These are phyloP conservation scores for Eleusine indica DNA, from an alignment of 176 grass and related monocot species.

Conservation along the genomic window DNA sequence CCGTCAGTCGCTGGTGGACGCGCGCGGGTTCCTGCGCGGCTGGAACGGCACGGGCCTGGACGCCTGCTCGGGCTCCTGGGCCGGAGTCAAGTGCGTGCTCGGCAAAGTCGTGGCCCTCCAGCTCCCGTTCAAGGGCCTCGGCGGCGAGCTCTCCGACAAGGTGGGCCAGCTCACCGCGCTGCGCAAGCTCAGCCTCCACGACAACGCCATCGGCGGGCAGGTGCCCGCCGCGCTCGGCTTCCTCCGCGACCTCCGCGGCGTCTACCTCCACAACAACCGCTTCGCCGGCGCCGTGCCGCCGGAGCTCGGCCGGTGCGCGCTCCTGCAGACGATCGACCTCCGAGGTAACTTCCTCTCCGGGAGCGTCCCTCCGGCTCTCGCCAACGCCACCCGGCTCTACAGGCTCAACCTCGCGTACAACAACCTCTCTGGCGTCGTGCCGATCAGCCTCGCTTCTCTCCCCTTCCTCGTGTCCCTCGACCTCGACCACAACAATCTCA, in stretches of 20 bases:
- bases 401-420: slow-evolving; percentile 83
- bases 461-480: slow-evolving; percentile 56
- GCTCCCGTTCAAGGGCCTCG: slow-evolving; percentile 80
- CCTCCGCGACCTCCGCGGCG: slow-evolving; percentile 67
- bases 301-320: slow-evolving; percentile 53
- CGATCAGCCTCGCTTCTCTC: slow-evolving; percentile 45
- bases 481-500: slow-evolving; percentile 72
- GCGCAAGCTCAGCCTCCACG: slow-evolving; percentile 84
- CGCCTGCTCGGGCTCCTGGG: slow-evolving; percentile 89
- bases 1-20: slow-evolving; percentile 64
- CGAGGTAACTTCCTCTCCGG: slow-evolving; percentile 81
- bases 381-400: slow-evolving; percentile 58
- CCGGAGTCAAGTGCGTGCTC: slow-evolving; percentile 73
- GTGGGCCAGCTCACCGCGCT: slow-evolving; percentile 76
- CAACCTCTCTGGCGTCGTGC: slow-evolving; percentile 75
- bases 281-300: slow-evolving; percentile 71
- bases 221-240: slow-evolving; percentile 63
- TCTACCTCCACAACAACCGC: slow-evolving; percentile 96
- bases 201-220: slow-evolving; percentile 80
- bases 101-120: slow-evolving; percentile 89
- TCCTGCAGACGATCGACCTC: slow-evolving; percentile 87
- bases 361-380: slow-evolving; percentile 56
- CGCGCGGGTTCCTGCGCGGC: slow-evolving; percentile 60
- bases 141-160: slow-evolving; percentile 73
- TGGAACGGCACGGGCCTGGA: slow-evolving; percentile 93